Conservation (phyloP, 2,329 filamentous ascomycete species). For the Ophiocordyceps camponoti-saundersi region DNA sequence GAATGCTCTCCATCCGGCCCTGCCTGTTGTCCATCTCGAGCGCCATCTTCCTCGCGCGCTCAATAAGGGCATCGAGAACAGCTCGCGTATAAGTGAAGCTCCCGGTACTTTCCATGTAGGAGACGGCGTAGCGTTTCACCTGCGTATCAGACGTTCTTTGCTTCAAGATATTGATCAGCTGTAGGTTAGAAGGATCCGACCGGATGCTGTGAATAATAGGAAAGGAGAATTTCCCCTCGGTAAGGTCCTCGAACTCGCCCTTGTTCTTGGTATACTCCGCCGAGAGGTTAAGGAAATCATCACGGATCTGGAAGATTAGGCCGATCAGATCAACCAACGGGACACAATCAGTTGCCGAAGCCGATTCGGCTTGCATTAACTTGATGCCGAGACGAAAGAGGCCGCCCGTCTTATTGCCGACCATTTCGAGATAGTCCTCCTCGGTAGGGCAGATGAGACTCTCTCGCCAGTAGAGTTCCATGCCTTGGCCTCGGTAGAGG, state of each 20-base stretch:
- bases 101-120: slow-evolving; percentile 78
- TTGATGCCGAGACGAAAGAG: slow-evolving; percentile 74
- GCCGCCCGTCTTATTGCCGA: slow-evolving; percentile 77
- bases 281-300: slow-evolving; percentile 84
- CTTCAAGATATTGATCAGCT: slow-evolving; percentile 82
- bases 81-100: slow-evolving; percentile 73
- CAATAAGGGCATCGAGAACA: slow-evolving; percentile 46
- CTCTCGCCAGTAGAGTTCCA: slow-evolving; percentile 85
- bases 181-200: slow-evolving; percentile 52
- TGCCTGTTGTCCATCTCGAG: slow-evolving; percentile 44
- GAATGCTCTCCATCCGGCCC: slow-evolving; percentile 38
- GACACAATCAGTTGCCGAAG: slow-evolving; percentile 46
- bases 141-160: slow-evolving; percentile 76
- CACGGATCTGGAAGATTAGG: slow-evolving; percentile 76
- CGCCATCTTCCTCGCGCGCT: slow-evolving; percentile 44
- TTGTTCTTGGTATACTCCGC: slow-evolving; percentile 76
- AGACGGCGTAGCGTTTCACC: slow-evolving; percentile 79
- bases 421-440: slow-evolving; percentile 85
- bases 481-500: slow-evolving; percentile 73
- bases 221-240: slow-evolving; percentile 94
- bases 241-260: slow-evolving; percentile 86
- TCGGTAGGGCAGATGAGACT: slow-evolving; percentile 69
- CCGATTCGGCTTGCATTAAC: slow-evolving; percentile 67
- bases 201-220: slow-evolving; percentile 89
- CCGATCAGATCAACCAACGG: slow-evolving; percentile 78